phyloP scores from a whole-genome alignment of 805 yeast genomes.

The Kodamaea leandrae region DNA sequence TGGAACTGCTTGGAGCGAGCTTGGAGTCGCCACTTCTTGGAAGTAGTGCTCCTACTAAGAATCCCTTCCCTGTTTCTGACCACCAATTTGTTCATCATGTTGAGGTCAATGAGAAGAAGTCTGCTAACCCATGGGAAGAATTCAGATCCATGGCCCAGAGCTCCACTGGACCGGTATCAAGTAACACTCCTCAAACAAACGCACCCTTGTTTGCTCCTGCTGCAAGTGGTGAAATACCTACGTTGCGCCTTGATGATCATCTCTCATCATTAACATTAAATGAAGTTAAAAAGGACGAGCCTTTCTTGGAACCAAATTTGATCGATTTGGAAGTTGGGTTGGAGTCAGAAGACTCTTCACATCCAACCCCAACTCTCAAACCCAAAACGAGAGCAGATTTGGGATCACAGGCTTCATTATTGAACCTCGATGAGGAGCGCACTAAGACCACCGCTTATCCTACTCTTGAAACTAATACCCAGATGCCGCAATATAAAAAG shows the following conservation, averaged over 20 bases:
- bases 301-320: slow-evolving; percentile 23
- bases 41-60: neutral
- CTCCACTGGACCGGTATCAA: slow-evolving; percentile 9
- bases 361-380: slow-evolving; percentile 18
- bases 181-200: neutral
- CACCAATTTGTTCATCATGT: slow-evolving; percentile 7
- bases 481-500: slow-evolving; percentile 31
- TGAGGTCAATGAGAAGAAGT: slow-evolving; percentile 10
- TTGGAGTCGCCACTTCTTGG: slow-evolving; percentile 2
- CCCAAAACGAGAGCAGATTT: slow-evolving; percentile 11
- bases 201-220: neutral
- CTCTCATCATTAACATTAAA: slow-evolving; percentile 8
- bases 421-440: slow-evolving; percentile 29
- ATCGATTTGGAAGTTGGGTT: slow-evolving; percentile 38
- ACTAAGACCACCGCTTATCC: neutral
- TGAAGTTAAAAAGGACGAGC: slow-evolving; percentile 5
- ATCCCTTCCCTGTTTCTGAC: neutral
- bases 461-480: slow-evolving; percentile 10
- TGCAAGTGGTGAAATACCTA: neutral
- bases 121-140: slow-evolving; percentile 37
- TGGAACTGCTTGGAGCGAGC: neutral
- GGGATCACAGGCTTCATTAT: slow-evolving; percentile 19
- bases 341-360: slow-evolving; percentile 23
- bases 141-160: slow-evolving; percentile 7
- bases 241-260: slow-evolving; percentile 4